A percentile compares a stretch with the other conserved stretches of the same genome.
Conservation (phyloP, 2,329 filamentous ascomycete species). For the Phaeoacremonium minimum region DNA sequence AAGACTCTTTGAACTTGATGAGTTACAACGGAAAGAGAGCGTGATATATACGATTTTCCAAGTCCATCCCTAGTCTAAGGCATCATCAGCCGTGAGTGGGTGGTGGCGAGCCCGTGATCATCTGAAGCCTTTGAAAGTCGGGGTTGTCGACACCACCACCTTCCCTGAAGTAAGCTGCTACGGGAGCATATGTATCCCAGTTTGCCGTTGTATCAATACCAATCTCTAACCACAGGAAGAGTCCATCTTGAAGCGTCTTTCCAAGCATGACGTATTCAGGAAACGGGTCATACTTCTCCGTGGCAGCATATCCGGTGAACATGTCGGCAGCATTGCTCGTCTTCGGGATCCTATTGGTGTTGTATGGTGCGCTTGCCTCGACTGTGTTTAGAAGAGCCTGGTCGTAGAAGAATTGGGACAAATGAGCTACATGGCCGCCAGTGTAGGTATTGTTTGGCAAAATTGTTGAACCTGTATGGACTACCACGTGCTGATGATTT, state of each 20-base stretch:
- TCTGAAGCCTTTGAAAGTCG: too few species aligned
- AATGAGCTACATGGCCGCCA: conserved; percentile 31
- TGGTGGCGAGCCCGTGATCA: too few species aligned
- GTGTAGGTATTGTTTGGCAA: conserved; percentile 30
- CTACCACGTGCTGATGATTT: conserved; percentile 37
- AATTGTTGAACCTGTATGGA: conserved; percentile 26
- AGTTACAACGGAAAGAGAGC: too few species aligned
- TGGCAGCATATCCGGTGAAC: conserved; percentile 24
- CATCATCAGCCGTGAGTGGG: too few species aligned
- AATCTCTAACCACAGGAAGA: conserved; percentile 4
- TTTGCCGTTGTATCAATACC: conserved; percentile 3
- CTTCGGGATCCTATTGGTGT: conserved; percentile 24
- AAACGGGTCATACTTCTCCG: conserved; percentile 37
- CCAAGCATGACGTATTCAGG: conserved; percentile 34
- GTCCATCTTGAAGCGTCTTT: conserved; percentile 2
- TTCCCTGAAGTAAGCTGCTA: conserved; percentile 6
- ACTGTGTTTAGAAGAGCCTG: conserved; percentile 28
- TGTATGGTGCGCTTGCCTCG: conserved; percentile 30
- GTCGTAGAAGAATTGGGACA: conserved; percentile 38
- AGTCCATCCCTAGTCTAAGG: too few species aligned
- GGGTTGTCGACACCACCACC: too few species aligned
- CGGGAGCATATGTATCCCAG: conserved; percentile 7
- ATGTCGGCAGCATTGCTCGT: conserved; percentile 20
- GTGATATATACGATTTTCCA: too few species aligned
- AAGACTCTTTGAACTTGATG: too few species aligned